These are phyloP conservation scores for Hygrophila difformis DNA, from an alignment of 257 asterid genomes.

Conservation along the genomic window DNA sequence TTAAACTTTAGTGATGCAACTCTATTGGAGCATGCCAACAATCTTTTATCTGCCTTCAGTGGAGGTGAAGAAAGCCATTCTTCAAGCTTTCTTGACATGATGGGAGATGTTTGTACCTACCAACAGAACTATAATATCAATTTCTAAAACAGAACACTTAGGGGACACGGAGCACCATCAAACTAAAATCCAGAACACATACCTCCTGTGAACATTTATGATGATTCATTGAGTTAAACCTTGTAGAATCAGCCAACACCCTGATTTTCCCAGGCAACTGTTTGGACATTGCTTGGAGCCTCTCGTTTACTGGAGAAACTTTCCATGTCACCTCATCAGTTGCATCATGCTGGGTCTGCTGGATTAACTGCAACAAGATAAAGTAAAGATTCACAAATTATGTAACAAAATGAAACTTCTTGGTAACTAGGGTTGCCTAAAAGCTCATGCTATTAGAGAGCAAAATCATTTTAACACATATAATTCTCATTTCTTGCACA, in stretches of 20 bases:
- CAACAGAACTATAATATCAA: conserved; percentile 14
- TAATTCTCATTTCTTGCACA: background rate
- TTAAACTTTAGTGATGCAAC: conserved; percentile 23
- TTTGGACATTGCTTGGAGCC: conserved; percentile 71
- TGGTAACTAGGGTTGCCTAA: too few relatives aligned
- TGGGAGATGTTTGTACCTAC: conserved; percentile 47
- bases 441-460: too few relatives aligned
- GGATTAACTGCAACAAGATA: conserved; percentile 47
- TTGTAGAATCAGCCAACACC: conserved; percentile 72
- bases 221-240: conserved; percentile 60
- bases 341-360: conserved; percentile 90
- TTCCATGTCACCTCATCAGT: conserved; percentile 88
- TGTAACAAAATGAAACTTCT: background rate
- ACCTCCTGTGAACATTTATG: conserved; percentile 56
- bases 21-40: conserved; percentile 33
- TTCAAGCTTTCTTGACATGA: conserved; percentile 50
- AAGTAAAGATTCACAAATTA: conserved; percentile 15
- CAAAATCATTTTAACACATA: too few relatives aligned
- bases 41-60: conserved; percentile 39
- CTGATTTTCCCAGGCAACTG: conserved; percentile 49
- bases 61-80: conserved; percentile 75
- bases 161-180: conserved; percentile 8
- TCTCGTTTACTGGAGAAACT: conserved; percentile 87
- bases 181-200: conserved; percentile 30
- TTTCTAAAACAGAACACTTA: conserved; percentile 6